Base-by-base conservation (phyloP, 2,329 filamentous ascomycete species). In the Fusarium phyllophilum region DNA sequence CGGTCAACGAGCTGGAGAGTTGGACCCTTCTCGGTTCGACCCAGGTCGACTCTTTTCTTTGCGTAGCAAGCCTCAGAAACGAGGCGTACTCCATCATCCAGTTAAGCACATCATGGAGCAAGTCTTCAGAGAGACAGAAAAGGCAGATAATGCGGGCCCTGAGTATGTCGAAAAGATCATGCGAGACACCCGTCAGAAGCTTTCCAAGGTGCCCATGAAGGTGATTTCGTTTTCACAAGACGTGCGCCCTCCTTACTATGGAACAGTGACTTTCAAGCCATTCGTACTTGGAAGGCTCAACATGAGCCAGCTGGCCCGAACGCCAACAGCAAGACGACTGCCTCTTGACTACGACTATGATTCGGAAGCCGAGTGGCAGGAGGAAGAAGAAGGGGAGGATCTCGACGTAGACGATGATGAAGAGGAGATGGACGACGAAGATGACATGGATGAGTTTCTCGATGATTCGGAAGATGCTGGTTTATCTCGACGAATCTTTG, bases 381-480 rank as follows among this genome's bases (percentile, higher is more conserved):
- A 95, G 78, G 93, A 94, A 66, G 88, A 92, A 69, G 89, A 84
- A 64, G 92, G 92, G 33, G 92, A 93, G 48, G 91, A 93, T 56
- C 87, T 94, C 20, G 88, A 91, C 6, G 85, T 91, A 33, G 92
- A 93, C 26, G 91, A 93, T 14, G 87, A 88, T 34, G 89, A 89
- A 84, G 95, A 88, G 85, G 95, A 88, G n/a, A 73, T 86, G 1
- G 92, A 93, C 65, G 92, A 93, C 63, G 92, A 90, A n/a, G 93
- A 94, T 22, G 95, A 97, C 68, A 93, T 97, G 91, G 94, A 94
- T 8, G 95, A 91, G 24, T 98, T 98, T 78, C 86, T 98, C 4
- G 95, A 97, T 75, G 94, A 97, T 77, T 94, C 94, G 11, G 94
- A 97, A 60, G 94, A 96, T 69, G 79, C 82, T 78, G 88, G 84